Conservation (phyloP, 208 protist species). For the Wallacemonas sp. region DNA sequence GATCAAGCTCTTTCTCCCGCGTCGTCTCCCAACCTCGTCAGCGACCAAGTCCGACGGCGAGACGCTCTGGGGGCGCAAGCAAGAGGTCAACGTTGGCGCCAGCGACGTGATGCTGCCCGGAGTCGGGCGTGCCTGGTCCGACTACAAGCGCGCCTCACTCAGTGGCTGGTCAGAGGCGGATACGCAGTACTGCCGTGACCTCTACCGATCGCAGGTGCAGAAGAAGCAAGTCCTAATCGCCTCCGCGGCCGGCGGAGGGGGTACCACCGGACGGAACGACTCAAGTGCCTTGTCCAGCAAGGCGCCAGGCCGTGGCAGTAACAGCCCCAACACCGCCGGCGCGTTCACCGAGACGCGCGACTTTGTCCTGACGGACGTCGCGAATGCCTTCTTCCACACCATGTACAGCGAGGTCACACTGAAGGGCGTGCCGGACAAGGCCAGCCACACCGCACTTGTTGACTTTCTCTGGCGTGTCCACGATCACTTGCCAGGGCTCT, state of each 20-base stretch:
- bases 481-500: constrained; percentile 36
- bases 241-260: background rate
- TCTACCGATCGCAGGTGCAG: background rate
- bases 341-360: constrained; percentile 40
- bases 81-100: background rate
- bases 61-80: background rate
- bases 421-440: constrained; percentile 23
- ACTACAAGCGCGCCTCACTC: background rate
- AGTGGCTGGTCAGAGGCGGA: background rate
- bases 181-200: background rate
- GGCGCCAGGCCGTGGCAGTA: too few species aligned
- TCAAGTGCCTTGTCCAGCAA: too few species aligned
- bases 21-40: background rate
- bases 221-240: background rate
- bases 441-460: constrained; percentile 29
- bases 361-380: constrained; percentile 43
- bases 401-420: constrained; percentile 65
- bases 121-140: constrained; percentile 14
- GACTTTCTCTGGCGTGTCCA: constrained; percentile 51
- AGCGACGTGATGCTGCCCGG: background rate
- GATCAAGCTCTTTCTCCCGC: constrained; percentile 35
- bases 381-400: constrained; percentile 63
- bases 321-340: too few species aligned
- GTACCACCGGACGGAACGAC: background rate
- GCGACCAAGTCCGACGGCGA: background rate